Conservation (phyloP, 2,329 filamentous ascomycete species). For the Sclerotinia spermophila region DNA sequence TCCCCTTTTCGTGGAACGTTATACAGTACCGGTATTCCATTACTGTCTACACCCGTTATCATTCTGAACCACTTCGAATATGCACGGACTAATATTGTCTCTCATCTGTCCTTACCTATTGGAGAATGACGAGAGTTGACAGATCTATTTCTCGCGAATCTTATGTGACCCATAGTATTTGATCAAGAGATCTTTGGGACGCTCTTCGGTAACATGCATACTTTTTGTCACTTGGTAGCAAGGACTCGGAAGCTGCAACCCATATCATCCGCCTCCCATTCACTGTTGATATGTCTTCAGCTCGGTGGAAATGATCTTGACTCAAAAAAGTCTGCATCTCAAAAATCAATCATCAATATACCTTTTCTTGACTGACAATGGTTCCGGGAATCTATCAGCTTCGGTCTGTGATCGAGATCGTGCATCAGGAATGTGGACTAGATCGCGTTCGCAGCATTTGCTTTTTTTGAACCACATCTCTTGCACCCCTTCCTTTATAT, state of each 20-base stretch:
- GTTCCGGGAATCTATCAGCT: conserved; percentile 2
- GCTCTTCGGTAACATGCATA: conserved; percentile 15
- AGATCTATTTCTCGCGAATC: conserved; percentile 20
- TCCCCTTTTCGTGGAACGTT: conserved; percentile 7
- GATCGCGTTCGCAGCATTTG: neutral
- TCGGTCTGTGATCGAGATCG: conserved; percentile 13
- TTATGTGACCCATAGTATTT: conserved; percentile 4
- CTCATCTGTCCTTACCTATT: conserved; percentile 9
- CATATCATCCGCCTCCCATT: conserved; percentile 11
- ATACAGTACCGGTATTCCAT: conserved; percentile 6
- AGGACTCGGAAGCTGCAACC: conserved; percentile 14
- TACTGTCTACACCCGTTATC: conserved; percentile 12
- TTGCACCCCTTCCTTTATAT: neutral
- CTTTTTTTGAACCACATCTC: neutral
- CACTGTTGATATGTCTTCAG: conserved; percentile 4
- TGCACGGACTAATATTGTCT: conserved; percentile 5
- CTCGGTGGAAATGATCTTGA: conserved; percentile 15
- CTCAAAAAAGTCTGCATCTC: conserved; percentile 3
- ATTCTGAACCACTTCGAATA: conserved; percentile 8
- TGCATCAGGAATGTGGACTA: conserved; percentile 15
- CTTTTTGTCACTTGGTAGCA: conserved; percentile 13
- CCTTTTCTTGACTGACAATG: conserved; percentile 2
- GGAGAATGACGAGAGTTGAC: conserved; percentile 4
- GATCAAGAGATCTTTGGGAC: conserved; percentile 16
- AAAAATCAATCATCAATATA: conserved; percentile 11